Percentiles rank a stretch among this genome's conserved stretches.
These are phyloP conservation scores for Saksenaea oblongispora DNA, from an alignment of 371 early-diverging fungal species.

Conservation along the genomic window DNA sequence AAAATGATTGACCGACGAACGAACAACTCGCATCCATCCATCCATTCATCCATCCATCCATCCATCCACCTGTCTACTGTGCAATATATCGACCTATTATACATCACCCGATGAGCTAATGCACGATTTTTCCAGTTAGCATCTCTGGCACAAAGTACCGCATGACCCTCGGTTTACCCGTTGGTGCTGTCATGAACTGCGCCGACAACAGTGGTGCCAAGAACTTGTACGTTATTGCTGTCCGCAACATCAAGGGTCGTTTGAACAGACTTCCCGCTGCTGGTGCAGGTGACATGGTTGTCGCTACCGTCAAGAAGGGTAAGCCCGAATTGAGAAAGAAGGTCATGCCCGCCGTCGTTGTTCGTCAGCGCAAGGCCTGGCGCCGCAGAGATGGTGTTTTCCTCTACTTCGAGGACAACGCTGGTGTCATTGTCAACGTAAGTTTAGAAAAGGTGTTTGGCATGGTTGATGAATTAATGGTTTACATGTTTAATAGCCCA, in stretches of 20 bases:
- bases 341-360: slow-evolving; percentile 98
- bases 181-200: slow-evolving; percentile 98
- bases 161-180: slow-evolving; percentile 99
- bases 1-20: background rate
- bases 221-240: slow-evolving; percentile 99
- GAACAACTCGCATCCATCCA: slow-evolving; percentile 12
- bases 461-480: background rate
- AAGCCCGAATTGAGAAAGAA: slow-evolving; percentile 99
- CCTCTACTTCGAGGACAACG: slow-evolving; percentile 90
- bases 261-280: slow-evolving; percentile 99
- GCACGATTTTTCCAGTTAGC: slow-evolving; percentile 32
- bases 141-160: slow-evolving; percentile 94
- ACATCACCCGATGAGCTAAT: background rate
- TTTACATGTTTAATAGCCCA: slow-evolving; percentile 70
- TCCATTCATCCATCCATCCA: slow-evolving; percentile 8
- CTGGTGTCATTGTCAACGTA: slow-evolving; percentile 50
- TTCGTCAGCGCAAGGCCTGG: slow-evolving; percentile 99
- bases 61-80: too few relatives aligned
- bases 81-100: background rate
- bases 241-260: slow-evolving; percentile 96
- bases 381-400: slow-evolving; percentile 98
- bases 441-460: slow-evolving; percentile 2
- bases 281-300: slow-evolving; percentile 99
- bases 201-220: slow-evolving; percentile 99
- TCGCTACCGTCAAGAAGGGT: slow-evolving; percentile 99